These are phyloP conservation scores for Pseudocercospora vitis DNA, from an alignment of 2,329 filamentous ascomycete species.

Conservation along the genomic window DNA sequence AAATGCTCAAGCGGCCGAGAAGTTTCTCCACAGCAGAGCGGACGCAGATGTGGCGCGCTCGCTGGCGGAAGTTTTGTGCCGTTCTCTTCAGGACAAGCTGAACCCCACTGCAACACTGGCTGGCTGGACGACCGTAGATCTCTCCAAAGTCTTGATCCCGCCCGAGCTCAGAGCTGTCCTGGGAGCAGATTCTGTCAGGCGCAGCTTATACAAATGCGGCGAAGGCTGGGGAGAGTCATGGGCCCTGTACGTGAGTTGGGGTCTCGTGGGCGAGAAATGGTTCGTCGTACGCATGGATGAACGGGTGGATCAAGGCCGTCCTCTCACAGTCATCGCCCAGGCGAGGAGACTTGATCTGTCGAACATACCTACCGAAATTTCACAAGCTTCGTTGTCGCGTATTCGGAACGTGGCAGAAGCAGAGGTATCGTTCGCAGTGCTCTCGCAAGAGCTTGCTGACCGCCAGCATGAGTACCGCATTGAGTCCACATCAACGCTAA, in stretches of 20 bases:
- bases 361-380: background rate
- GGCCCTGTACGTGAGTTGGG: conserved; percentile 70
- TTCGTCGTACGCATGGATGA: conserved; percentile 68
- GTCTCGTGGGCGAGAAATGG: conserved; percentile 74
- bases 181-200: conserved; percentile 62
- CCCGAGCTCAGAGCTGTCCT: conserved; percentile 57
- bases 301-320: conserved; percentile 8
- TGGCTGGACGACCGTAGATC: conserved; percentile 61
- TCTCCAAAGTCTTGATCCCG: background rate
- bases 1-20: conserved; percentile 56
- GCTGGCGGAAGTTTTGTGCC: conserved; percentile 18
- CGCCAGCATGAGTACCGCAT: conserved; percentile 27
- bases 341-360: conserved; percentile 19
- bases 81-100: conserved; percentile 58
- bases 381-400: conserved; percentile 28
- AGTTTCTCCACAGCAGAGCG: conserved; percentile 62
- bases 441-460: conserved; percentile 29
- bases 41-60: conserved; percentile 31
- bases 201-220: conserved; percentile 65
- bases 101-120: conserved; percentile 59
- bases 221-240: conserved; percentile 69
- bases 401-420: conserved; percentile 44
- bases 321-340: conserved; percentile 22
- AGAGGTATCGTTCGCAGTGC: conserved; percentile 34
- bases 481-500: conserved; percentile 20